Evolutionary conservation across 2,329 filamentous ascomycete species (phyloP).

Genomic region (Xylaria sp.): DNA sequence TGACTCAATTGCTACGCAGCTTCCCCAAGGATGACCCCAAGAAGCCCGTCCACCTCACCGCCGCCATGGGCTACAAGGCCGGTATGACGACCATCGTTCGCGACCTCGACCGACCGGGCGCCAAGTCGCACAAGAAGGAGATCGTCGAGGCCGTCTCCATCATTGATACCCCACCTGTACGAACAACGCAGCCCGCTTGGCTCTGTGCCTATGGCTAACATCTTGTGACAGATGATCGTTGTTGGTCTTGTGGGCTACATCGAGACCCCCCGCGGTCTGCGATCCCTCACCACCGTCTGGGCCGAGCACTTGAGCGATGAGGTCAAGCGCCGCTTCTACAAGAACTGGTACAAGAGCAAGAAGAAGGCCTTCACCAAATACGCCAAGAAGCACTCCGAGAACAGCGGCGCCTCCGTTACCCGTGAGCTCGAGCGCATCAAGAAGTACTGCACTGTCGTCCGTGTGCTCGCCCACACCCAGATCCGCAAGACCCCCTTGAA

Average conservation of each 20-base stretch:
- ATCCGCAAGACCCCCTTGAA: slow-evolving; percentile 99
- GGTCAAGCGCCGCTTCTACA: slow-evolving; percentile 99
- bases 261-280: slow-evolving; percentile 98
- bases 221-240: slow-evolving; percentile 90
- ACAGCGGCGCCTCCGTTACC: slow-evolving; percentile 87
- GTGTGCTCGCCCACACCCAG: slow-evolving; percentile 98
- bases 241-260: slow-evolving; percentile 99
- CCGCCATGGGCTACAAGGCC: slow-evolving; percentile 99
- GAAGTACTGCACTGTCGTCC: slow-evolving; percentile 99
- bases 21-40: slow-evolving; percentile 99
- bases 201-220: slow-evolving; percentile 78
- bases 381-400: slow-evolving; percentile 99
- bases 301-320: slow-evolving; percentile 99
- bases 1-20: slow-evolving; percentile 60
- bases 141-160: slow-evolving; percentile 88
- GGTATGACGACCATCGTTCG: slow-evolving; percentile 99
- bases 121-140: slow-evolving; percentile 99
- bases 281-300: slow-evolving; percentile 99
- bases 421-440: slow-evolving; percentile 99
- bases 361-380: slow-evolving; percentile 99
- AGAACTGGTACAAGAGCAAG: slow-evolving; percentile 99
- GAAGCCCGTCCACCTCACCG: slow-evolving; percentile 99
- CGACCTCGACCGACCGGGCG: slow-evolving; percentile 98
- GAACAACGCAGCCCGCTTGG: slow-evolving; percentile 85
- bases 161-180: slow-evolving; percentile 95